phyloP scores from a whole-genome alignment of 192 early-diverging fungal species.

The Backusella australiensis region DNA sequence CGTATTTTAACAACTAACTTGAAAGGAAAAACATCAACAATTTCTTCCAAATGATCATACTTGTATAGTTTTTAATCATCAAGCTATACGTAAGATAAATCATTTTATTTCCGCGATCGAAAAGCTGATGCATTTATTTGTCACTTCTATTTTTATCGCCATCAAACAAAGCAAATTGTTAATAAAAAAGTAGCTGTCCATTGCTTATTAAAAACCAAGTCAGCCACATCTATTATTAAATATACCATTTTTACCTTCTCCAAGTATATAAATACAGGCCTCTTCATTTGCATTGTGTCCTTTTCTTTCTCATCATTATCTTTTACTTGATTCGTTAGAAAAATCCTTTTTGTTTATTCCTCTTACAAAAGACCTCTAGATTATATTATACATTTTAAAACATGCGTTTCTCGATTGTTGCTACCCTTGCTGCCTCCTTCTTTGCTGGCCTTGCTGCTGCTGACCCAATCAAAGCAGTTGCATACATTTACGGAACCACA shows the following conservation, averaged over 20 bases:
- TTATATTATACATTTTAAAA: neutral
- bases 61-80: neutral
- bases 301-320: neutral
- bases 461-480: neutral
- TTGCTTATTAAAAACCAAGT: neutral
- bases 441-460: neutral
- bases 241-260: neutral
- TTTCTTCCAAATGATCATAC: neutral
- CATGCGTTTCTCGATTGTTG: neutral
- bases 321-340: neutral
- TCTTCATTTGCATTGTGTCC: neutral
- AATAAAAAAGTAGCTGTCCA: neutral
- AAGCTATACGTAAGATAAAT: neutral
- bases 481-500: neutral
- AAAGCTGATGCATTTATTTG: slow-evolving; percentile 8
- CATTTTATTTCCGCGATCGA: neutral
- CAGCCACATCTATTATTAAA: slow-evolving; percentile 8
- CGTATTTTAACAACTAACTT: neutral
- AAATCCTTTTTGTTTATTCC: neutral
- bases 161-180: neutral
- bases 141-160: neutral
- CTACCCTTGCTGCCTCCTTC: neutral
- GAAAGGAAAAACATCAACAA: neutral
- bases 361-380: neutral
- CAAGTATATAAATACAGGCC: neutral